Percentiles rank a stretch among this genome's conserved stretches.
These are phyloP conservation scores for Phaeosphaeria sp. DNA, from an alignment of 2,329 filamentous ascomycete genomes.

Conservation along the genomic window DNA sequence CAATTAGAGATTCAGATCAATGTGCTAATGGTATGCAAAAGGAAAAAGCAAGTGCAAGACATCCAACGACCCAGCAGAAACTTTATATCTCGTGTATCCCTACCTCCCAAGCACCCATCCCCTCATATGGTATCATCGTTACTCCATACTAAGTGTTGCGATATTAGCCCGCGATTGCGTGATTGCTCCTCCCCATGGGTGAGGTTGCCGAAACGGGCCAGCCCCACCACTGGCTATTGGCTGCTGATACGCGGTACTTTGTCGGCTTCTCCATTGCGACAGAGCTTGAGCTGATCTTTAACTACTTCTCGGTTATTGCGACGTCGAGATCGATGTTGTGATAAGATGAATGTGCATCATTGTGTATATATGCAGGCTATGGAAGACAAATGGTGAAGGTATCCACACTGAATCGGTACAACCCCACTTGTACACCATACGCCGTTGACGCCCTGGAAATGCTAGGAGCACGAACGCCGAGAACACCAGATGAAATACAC, in stretches of 20 bases:
- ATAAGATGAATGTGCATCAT: neutral
- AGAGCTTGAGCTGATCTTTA: neutral
- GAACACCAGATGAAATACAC: neutral
- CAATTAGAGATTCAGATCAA: neutral
- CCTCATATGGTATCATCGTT: conserved; percentile 17
- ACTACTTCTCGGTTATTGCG: neutral
- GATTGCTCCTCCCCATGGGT: conserved; percentile 22
- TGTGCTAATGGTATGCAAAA: neutral
- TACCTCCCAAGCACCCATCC: conserved; percentile 15
- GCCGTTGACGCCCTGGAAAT: neutral
- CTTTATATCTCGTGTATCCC: conserved; percentile 20
- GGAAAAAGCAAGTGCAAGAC: neutral
- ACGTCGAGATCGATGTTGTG: neutral
- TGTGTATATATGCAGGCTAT: neutral
- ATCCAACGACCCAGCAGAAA: neutral
- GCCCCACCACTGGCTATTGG: neutral
- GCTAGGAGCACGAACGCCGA: conserved; percentile 4
- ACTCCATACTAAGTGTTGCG: conserved; percentile 25
- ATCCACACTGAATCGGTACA: neutral
- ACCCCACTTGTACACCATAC: neutral
- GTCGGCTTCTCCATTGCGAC: conserved; percentile 5
- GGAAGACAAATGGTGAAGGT: neutral
- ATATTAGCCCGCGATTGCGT: conserved; percentile 41
- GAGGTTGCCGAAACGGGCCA: neutral
- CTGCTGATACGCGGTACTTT: neutral